Evolutionary conservation across 176 grass and related monocot species (phyloP), one percentile per base, ranked within the genome.

Genomic region (Chloris gayana): DNA sequence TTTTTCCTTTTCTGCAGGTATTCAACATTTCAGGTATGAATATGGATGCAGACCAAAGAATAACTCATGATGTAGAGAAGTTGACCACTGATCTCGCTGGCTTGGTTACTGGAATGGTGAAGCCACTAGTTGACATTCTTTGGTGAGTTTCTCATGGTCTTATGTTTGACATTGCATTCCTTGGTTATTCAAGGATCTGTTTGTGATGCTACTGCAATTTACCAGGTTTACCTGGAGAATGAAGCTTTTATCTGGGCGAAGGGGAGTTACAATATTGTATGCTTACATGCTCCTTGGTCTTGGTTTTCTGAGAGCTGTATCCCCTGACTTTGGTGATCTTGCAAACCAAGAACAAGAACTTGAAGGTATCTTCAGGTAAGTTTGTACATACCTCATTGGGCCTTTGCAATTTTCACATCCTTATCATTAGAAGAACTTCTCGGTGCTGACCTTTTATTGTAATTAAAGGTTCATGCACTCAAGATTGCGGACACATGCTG

Each of bases 161-260:
- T 15, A 49, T n/a, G 57, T 51, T 72, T 85, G 17, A 15, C 26
- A 19, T 24, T 57, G n/a, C 51, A 9, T 82, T 79, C 41, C 42
- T 76, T 81, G 61, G 15, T 58, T 73, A 66, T 27, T 27, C 58
- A 53, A 67, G 42, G 46, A 67, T 86, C 78, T 53, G 30, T 73
- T 72, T 78, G 27, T 80, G 49, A 79, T 74, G 51, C 75, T 82
- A 51, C 14, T 49, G 44, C 60, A 85, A 70, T 78, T 85, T 54
- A 67, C 54, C 84, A 98, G 96, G 96, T 98, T 98, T 89, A 98
- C 96, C 76, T 98, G 92, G 96, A 98, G 92, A 84, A 98, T 98
- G 96, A 95, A 98, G 75, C 84, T 95, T 82, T 86, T 98, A 54
- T 95, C 92, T 62, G 92, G 96, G 82, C 82, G 69, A 89, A 95